phyloP scores from a whole-genome alignment of 176 grass and related monocot species.

The Eremochloa ophiuroides region DNA sequence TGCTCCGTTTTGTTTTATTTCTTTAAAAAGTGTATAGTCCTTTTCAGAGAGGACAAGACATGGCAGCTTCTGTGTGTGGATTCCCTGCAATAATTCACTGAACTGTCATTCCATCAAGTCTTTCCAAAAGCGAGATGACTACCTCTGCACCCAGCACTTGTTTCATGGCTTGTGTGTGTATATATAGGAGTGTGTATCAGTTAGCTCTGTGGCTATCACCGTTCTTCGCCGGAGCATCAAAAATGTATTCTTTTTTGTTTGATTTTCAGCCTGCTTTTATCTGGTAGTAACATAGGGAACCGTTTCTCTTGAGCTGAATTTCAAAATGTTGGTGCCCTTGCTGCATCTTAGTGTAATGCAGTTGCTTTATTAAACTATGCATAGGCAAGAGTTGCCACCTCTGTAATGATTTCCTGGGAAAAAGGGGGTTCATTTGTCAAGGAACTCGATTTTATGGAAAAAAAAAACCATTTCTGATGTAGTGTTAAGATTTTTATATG shows the following conservation, averaged over 20 bases:
- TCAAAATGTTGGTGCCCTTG: background rate
- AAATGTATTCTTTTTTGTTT: background rate
- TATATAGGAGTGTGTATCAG: background rate
- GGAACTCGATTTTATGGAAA: background rate
- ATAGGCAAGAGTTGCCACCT: background rate
- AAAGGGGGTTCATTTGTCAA: background rate
- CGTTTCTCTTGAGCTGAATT: background rate
- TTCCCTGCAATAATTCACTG: background rate
- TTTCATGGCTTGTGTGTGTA: background rate
- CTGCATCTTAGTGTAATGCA: background rate
- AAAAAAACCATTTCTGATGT: background rate
- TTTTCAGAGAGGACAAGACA: background rate
- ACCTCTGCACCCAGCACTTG: background rate
- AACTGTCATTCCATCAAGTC: background rate
- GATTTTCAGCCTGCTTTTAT: background rate
- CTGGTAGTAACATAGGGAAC: background rate
- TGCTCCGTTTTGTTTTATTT: background rate
- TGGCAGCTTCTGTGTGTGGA: constrained; percentile 2
- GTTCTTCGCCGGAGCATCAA: background rate
- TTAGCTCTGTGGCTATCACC: background rate
- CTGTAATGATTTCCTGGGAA: background rate
- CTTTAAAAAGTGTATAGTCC: background rate
- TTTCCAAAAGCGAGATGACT: background rate
- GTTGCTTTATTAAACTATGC: background rate
- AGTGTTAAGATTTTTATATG: background rate